A percentile compares a stretch with the other conserved stretches of the same genome.
Evolutionary conservation across 2,329 filamentous ascomycete species (phyloP).

Genomic region (Trichoderma sp.): DNA sequence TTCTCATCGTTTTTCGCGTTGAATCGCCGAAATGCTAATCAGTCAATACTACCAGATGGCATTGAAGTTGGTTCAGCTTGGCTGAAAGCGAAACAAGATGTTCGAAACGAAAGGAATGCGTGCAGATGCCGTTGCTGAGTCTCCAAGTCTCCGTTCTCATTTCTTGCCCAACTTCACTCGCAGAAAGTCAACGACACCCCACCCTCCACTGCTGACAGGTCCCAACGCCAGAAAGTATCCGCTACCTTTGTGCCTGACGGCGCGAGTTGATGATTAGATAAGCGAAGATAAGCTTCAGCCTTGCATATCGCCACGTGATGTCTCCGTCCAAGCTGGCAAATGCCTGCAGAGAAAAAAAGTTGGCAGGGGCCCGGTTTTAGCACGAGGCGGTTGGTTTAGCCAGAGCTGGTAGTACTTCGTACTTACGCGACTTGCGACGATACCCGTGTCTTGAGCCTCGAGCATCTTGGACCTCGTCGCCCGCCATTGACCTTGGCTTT

Average conservation of each 20-base stretch:
- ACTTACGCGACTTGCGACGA: constrained; percentile 29
- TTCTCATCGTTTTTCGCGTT: neutral
- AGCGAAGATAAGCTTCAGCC: constrained; percentile 21
- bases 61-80: no score
- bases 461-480: constrained; percentile 27
- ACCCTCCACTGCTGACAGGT: no score
- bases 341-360: constrained; percentile 32
- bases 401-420: neutral
- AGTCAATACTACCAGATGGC: no score
- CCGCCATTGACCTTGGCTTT: constrained; percentile 32
- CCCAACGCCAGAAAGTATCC: no score
- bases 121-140: no score
- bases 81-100: no score
- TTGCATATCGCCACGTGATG: constrained; percentile 30
- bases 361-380: constrained; percentile 23
- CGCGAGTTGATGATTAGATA: neutral
- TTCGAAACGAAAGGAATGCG: no score
- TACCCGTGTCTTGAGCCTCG: constrained; percentile 26
- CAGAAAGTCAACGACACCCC: no score
- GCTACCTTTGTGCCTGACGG: no score
- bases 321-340: constrained; percentile 3
- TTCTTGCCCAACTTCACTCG: no score
- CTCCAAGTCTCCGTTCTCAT: no score
- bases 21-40: neutral
- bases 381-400: constrained; percentile 20